These are phyloP conservation scores for Cenchrus purpureus DNA, from an alignment of 176 grass and related monocot species.

Conservation along the genomic window DNA sequence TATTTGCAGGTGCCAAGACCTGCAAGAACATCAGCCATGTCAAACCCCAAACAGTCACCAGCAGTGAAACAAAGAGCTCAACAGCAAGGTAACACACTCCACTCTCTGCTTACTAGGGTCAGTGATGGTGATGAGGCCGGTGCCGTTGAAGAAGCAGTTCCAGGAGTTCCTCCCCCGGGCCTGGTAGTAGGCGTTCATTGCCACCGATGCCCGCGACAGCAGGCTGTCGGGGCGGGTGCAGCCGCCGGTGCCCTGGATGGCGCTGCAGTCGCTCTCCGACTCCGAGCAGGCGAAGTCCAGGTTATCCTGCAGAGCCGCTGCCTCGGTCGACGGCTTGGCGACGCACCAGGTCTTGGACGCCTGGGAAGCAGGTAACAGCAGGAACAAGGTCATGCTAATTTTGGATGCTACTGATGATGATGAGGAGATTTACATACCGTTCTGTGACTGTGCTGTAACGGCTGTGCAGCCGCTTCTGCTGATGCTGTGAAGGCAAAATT, in stretches of 20 bases:
- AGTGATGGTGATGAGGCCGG: slow-evolving; percentile 54
- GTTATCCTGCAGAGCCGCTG: slow-evolving; percentile 43
- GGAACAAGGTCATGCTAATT: neutral
- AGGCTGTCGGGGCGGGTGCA: slow-evolving; percentile 29
- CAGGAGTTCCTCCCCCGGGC: slow-evolving; percentile 52
- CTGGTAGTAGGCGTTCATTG: slow-evolving; percentile 70
- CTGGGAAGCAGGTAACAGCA: slow-evolving; percentile 4
- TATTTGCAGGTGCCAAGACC: slow-evolving; percentile 53
- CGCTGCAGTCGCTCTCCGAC: slow-evolving; percentile 52
- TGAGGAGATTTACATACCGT: slow-evolving; percentile 13
- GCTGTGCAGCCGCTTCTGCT: neutral
- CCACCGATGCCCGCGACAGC: slow-evolving; percentile 29
- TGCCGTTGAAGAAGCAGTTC: slow-evolving; percentile 72
- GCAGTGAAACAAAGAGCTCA: neutral
- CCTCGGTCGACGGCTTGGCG: slow-evolving; percentile 32
- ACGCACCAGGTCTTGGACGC: slow-evolving; percentile 60
- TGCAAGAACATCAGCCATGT: slow-evolving; percentile 9
- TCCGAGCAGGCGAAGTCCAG: slow-evolving; percentile 60
- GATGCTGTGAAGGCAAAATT: neutral
- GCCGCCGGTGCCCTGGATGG: slow-evolving; percentile 33
- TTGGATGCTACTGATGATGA: neutral
- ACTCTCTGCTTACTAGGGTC: slow-evolving; percentile 55
- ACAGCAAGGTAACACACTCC: neutral
- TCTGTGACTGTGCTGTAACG: neutral
- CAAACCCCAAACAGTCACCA: neutral